Base-by-base conservation (phyloP, 805 yeast genomes). In the Grigorovia jiainica region DNA sequence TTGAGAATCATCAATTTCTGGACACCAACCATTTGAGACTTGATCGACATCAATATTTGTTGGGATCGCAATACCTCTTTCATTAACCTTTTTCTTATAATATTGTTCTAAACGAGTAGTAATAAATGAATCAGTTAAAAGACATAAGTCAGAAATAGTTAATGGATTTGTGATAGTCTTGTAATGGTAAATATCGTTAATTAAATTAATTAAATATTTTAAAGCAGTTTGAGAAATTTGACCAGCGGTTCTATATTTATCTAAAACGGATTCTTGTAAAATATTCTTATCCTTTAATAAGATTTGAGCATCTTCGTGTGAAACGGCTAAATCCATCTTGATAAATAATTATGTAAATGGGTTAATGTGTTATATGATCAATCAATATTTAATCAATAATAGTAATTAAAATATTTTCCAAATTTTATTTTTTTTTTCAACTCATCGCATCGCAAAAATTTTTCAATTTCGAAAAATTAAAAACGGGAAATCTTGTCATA, bases 31-130 rank as follows among this genome's bases (percentile, higher is more conserved):
- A 43, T 68, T 63, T 18, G 80, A 75, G 41, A 84, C 71, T 57
- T 84, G 87, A 59, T 86, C 84, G 41, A 84, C 80, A 64, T 87
- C 95, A 47, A 92, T 76, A 40, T 85, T 75, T 15, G 87, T 87
- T n/a, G 99, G 98, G 47, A 75, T 76, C 8, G 96, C 85, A 58
- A 92, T 84, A 45, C 97, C 96, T 65, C 83, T 87, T 68, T 92
- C 99, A 50, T 75, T 72, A 24, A 80, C 82, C 39, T 71, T 70
- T 49, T 71, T 72, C 52, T 68, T 79, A 64, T 75, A 89, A 25
- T 73, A 80, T 42, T 67, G 71, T 43, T 69, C 68, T 41, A 83
- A 67, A 43, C 87, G 73, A 34, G 75, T 66, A 39, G 68, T 65
- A 57, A 90, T 64, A 63, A 79, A 82, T 27, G 83, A 75, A 62